Conservation (phyloP, 1,284 basidiomycete genomes). For the Coniferiporia sulphurascens region DNA sequence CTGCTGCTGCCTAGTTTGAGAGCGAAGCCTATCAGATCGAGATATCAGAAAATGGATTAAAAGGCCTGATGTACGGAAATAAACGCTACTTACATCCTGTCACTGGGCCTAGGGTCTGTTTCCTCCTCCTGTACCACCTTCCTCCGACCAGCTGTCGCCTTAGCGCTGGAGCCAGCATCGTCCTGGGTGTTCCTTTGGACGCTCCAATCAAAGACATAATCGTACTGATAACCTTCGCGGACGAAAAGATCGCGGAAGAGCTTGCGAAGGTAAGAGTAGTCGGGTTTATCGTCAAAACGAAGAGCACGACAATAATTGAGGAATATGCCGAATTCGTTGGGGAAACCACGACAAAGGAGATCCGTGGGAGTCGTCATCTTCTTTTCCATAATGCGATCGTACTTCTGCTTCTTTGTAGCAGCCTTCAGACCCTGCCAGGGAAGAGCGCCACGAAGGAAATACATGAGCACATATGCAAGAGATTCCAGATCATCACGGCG, state of each 20-base stretch:
- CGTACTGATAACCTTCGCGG: constrained; percentile 95
- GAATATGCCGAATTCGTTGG: constrained; percentile 97
- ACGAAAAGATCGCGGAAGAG: constrained; percentile 97
- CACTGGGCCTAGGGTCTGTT: constrained; percentile 65
- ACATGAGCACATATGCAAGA: constrained; percentile 96
- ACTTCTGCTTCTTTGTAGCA: constrained; percentile 99
- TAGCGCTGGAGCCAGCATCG: constrained; percentile 57
- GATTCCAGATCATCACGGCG: constrained; percentile 96
- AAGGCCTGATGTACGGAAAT: constrained; percentile 23
- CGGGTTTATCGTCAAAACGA: constrained; percentile 97
- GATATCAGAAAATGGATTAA: not conserved
- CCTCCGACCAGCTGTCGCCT: constrained; percentile 54
- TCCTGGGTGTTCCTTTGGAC: constrained; percentile 76
- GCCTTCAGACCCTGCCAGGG: constrained; percentile 99
- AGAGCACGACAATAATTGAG: constrained; percentile 96
- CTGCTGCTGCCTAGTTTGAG: constrained; percentile 78
- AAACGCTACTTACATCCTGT: constrained; percentile 63
- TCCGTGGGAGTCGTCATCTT: constrained; percentile 99
- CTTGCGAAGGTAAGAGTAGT: constrained; percentile 97
- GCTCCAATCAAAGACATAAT: constrained; percentile 98
- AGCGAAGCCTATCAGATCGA: constrained; percentile 57
- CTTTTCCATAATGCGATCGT: constrained; percentile 99
- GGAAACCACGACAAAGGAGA: constrained; percentile 92
- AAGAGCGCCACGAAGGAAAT: constrained; percentile 93
- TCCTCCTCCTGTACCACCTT: constrained; percentile 79